These are phyloP conservation scores for Penicillium longicatenatum DNA, from an alignment of 495 filamentous ascomycete species.

Conservation along the genomic window DNA sequence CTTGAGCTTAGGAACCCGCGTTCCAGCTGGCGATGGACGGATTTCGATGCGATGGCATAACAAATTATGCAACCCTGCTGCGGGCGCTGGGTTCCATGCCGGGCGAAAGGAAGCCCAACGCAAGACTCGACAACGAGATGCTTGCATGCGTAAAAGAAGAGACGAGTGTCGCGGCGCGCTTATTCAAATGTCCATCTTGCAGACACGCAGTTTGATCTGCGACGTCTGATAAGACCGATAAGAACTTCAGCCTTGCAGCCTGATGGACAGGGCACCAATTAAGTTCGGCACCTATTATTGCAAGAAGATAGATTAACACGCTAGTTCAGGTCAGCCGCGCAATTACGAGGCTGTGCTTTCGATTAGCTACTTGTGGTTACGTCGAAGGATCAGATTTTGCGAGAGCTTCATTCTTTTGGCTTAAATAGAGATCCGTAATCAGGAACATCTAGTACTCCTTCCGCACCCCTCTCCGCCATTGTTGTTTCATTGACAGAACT, in stretches of 20 bases:
- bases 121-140: conserved; percentile 20
- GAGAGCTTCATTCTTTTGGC: neutral
- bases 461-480: neutral
- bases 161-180: neutral
- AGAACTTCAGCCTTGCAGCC: neutral
- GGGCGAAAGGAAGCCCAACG: conserved; percentile 34
- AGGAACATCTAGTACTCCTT: neutral
- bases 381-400: neutral
- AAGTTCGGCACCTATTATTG: neutral
- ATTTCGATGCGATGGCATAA: conserved; percentile 15
- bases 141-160: conserved; percentile 36
- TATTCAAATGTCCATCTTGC: neutral
- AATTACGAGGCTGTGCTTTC: neutral
- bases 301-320: neutral
- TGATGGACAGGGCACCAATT: neutral
- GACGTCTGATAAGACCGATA: neutral
- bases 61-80: conserved; percentile 10
- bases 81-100: conserved; percentile 20
- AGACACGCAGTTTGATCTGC: neutral
- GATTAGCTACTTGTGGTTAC: neutral
- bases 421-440: neutral
- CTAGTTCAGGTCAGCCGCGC: neutral
- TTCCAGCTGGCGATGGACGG: conserved; percentile 6
- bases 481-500: neutral
- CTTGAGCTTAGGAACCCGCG: neutral